Evolutionary conservation across 257 asterid species (phyloP).

Genomic region (Eucommia ulmoides): DNA sequence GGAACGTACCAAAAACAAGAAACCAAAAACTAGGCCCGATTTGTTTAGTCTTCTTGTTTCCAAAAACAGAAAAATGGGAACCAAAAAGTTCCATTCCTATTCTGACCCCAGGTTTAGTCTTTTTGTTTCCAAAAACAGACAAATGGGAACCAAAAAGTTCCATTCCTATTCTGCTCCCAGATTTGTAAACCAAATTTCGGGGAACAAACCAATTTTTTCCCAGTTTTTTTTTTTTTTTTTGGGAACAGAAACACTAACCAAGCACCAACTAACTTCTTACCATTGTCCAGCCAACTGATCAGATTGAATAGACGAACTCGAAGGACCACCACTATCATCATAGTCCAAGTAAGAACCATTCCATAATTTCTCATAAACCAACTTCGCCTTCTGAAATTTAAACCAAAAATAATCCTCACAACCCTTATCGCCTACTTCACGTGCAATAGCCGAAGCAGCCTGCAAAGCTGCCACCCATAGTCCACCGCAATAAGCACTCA

Average conservation of each 20-base stretch:
- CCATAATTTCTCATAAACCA: conserved; percentile 72
- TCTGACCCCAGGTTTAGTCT: neutral
- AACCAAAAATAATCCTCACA: conserved; percentile 74
- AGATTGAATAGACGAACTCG: conserved; percentile 85
- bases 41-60: neutral
- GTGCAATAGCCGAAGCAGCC: conserved; percentile 85
- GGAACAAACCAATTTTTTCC: too few relatives aligned
- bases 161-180: neutral
- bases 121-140: neutral
- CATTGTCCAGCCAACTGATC: conserved; percentile 98
- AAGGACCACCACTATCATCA: conserved; percentile 54
- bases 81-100: neutral
- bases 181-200: neutral
- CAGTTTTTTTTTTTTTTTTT: too few relatives aligned
- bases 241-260: neutral
- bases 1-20: too few relatives aligned
- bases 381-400: conserved; percentile 69
- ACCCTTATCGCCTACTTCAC: conserved; percentile 66
- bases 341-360: conserved; percentile 84
- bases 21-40: too few relatives aligned
- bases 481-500: conserved; percentile 97
- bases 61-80: neutral
- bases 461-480: conserved; percentile 98
- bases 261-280: conserved; percentile 17
- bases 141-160: neutral